These are phyloP conservation scores for Oidium heveae DNA, from an alignment of 2,329 filamentous ascomycete genomes.

Conservation along the genomic window DNA sequence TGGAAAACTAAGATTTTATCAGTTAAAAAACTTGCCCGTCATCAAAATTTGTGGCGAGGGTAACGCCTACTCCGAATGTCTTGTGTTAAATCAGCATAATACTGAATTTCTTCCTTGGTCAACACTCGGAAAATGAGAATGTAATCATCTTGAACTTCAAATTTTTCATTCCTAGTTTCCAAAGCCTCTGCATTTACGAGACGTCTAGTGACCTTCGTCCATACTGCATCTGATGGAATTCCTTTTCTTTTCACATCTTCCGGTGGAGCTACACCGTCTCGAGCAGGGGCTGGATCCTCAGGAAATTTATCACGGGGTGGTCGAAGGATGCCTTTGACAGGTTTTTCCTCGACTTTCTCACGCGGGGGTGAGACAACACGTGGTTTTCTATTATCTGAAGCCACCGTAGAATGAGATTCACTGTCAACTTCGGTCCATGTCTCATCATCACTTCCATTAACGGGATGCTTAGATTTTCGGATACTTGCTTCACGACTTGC, in stretches of 20 bases:
- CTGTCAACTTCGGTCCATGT: slow-evolving; percentile 8
- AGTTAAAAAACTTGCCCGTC: background rate
- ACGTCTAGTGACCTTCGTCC: slow-evolving; percentile 78
- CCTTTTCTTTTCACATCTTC: slow-evolving; percentile 63
- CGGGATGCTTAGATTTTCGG: slow-evolving; percentile 6
- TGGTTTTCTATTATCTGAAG: slow-evolving; percentile 10
- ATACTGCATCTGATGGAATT: slow-evolving; percentile 55
- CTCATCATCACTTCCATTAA: slow-evolving; percentile 5
- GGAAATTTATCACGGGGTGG: slow-evolving; percentile 62
- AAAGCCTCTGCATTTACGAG: slow-evolving; percentile 78
- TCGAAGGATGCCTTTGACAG: slow-evolving; percentile 67
- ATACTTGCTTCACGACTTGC: slow-evolving; percentile 4
- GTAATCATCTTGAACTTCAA: slow-evolving; percentile 75
- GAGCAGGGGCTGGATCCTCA: slow-evolving; percentile 56
- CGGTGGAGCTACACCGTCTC: slow-evolving; percentile 81
- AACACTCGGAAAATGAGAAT: slow-evolving; percentile 80
- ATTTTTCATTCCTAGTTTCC: slow-evolving; percentile 67
- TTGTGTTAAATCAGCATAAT: slow-evolving; percentile 57
- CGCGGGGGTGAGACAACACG: slow-evolving; percentile 49
- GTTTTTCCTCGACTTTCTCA: slow-evolving; percentile 37
- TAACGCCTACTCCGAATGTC: slow-evolving; percentile 42
- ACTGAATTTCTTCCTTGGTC: slow-evolving; percentile 71
- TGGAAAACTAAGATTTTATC: slow-evolving; percentile 6
- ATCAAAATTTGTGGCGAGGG: background rate
- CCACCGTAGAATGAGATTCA: slow-evolving; percentile 7